Base-by-base conservation (phyloP, 768 basidiomycete species). In the Rhodocollybia butyracea region DNA sequence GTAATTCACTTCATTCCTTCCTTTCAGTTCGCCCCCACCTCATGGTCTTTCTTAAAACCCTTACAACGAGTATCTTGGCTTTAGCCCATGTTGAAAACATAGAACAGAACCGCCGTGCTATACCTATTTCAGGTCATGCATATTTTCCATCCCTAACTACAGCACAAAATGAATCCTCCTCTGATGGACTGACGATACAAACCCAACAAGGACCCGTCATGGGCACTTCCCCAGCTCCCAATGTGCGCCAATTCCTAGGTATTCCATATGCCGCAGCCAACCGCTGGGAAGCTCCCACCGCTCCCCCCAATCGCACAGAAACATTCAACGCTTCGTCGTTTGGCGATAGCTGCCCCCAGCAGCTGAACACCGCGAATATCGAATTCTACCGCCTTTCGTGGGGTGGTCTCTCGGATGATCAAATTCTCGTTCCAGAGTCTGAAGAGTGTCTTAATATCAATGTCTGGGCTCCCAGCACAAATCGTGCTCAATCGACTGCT, bases 381-480 rank as follows among this genome's bases (percentile, higher is more conserved):
- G 46, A 47, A 29, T 47, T 47, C 30, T 19, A 17, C n/a, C 39
- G 39, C n/a, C n/a, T 40, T 7, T 40, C 46, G 17, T 46, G 46
- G 24, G 46, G 46, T 27, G 7, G 46, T 1, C 29, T 46, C 19
- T 29, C 46, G 27, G 59, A 59, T 19, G 65, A 59, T 11, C 57
- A 62, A 10, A 61, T 68, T 5, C 59, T 65, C 36, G 62, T 71
- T 6, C 62, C 68, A 0, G 69, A 70, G 43, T 68, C 69, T 3
- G 75, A 76, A 54, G 46, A 69, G 29, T 76, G 75, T 48, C 46
- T 73, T 40, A 71, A 58, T 8, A 60, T 73, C 46, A 76, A 76
- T 51, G 62, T 76, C 17, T 76, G 73, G 74, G 59, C 70, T 15
- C 74, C 74, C 17, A 71, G 63, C 30, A 27, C 59, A 0, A 15